Evolutionary conservation across 106 monocot genomes (phyloP), one percentile per base, ranked within the genome.

Genomic region (Cymbidium sinense): DNA sequence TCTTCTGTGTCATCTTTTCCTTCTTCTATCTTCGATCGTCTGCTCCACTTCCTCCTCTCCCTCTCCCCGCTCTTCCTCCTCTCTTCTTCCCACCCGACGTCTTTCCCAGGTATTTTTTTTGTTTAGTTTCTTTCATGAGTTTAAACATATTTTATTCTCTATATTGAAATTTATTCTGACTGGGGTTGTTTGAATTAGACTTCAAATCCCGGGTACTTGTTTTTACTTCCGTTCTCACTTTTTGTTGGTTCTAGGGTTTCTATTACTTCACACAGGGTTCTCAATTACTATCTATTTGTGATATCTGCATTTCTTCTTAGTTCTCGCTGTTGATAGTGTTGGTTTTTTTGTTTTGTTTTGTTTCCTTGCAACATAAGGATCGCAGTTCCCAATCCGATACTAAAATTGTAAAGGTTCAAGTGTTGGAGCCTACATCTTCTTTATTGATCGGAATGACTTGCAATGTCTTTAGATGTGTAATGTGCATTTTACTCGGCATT

Each of bases 31-130:
- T 44, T 27, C 15, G 36, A 21, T 43, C 74, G 43, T 35, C 44
- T 47, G 25, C 27, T 74, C 74, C 44, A 74, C 28, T 74, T 74
- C 25, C 74, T 74, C 9, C 44, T 74, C 41, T 74, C 44, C 74
- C 74, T 74, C 28, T 2, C 74, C 27, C 74, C 43, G 27, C 74
- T 74, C 43, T 44, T 74, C 35, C 43, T 74, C 8, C 74, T 74
- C 43, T 74, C 28, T 44, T 74, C 74, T 5, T 74, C 74, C 10
- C 74, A 74, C 23, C 44, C 41, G 12, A 74, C 74, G 15, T 20
- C 43, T 28, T 74, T 74, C 3, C 43, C 43, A 74, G 74, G 74
- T 74, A 74, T 33, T 15, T 28, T n/a, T n/a, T n/a, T n/a, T n/a
- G n/a, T n/a, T n/a, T n/a, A n/a, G n/a, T 27, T 7, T 64, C 64